Evolutionary conservation across 768 basidiomycete genomes (phyloP), one percentile per base, ranked within the genome.

Genomic region (Cyclocybe aegerita): DNA sequence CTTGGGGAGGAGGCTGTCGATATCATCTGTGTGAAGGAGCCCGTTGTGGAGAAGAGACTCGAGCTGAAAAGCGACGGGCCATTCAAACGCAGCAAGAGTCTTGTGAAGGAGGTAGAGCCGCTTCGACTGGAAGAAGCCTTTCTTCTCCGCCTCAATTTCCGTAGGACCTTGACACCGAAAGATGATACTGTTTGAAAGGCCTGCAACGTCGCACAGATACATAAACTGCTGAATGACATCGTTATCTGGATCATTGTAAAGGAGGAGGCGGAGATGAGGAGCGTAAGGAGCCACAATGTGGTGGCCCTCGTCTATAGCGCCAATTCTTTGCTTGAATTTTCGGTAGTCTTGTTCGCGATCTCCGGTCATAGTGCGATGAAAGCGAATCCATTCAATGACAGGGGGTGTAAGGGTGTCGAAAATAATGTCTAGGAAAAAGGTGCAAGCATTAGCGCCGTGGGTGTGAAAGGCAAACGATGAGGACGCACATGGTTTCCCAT

Each of bases 61-160:
- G 29, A 91, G 68, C 64, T 93, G 91, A 61, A 91, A 93, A 0
- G 84, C 86, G 31, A 90, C 74, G 4, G 70, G 65, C 86, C 87
- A 92, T 10, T 77, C 71, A 40, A 85, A 74, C 3, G 63, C 65
- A 30, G 64, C 63, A 38, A 87, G 55, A 67, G 73, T 74, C 11
- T 58, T 61, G 11, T 71, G 68, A 7, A 88, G 61, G 7, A 65
- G 67, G 52, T 75, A 66, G 2, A 91, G 71, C 4, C 69, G 65
- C 53, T 67, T 79, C 8, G 60, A 55, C 0, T 70, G 57, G 60
- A 87, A 92, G 54, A 88, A 84, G 0, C 65, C 70, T 35, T 66
- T 72, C 3, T 69, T 58, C 9, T 63, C 62, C 2, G 85, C 80
- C 12, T 84, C 79, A 43, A 90, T 76, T 4, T 70, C 58, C 4